Evolutionary conservation across 371 early-diverging fungal genomes (phyloP), one percentile per base, ranked within the genome.

Genomic region (Mortierella polycephala): DNA sequence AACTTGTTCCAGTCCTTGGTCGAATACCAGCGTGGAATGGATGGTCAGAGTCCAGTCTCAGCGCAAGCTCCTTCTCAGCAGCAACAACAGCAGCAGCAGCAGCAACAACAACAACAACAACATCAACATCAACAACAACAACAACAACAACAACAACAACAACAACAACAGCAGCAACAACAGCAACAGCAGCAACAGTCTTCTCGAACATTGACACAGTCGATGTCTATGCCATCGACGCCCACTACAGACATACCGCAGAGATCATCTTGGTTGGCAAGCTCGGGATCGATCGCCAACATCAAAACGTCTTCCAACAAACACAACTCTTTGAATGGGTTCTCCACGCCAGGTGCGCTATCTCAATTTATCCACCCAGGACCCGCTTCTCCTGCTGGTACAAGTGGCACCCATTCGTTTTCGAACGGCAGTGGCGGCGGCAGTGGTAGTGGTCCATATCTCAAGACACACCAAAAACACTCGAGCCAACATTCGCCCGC

Each of bases 1-100:
- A 76, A 40, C 1, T 51, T 89, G 52, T 88, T 84, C 67, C 80
- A 81, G 66, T 60, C 85, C 9, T 49, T 84, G 37, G 71, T 79
- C 10, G 83, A 77, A 41, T 81, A 71, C 57, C 79, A 77, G 51
- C 65, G 72, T 21, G 65, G 68, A 30, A 62, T 58, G 61, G 79
- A 77, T 59, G 58, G 45, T n/a, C 68, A 67, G 13, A 68, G 72
- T 8, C 67, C 71, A 7, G 60, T 57, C 2, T 71, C 63, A 20
- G 59, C 37, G 13, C 64, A 62, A 45, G 64, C 60, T 2, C 40
- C 42, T 14, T 59, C 67, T 18, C 47, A 42, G 49, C 66, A 60
- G 18, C 47, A 23, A 42, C 41, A 59, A 11, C 65, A 50, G 30
- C 62, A 23, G 11, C 41, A 42, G 7, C 54, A 41, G n/a, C 66